Base-by-base conservation (phyloP, 73 alveolate species). In the Diophrys sp. region DNA sequence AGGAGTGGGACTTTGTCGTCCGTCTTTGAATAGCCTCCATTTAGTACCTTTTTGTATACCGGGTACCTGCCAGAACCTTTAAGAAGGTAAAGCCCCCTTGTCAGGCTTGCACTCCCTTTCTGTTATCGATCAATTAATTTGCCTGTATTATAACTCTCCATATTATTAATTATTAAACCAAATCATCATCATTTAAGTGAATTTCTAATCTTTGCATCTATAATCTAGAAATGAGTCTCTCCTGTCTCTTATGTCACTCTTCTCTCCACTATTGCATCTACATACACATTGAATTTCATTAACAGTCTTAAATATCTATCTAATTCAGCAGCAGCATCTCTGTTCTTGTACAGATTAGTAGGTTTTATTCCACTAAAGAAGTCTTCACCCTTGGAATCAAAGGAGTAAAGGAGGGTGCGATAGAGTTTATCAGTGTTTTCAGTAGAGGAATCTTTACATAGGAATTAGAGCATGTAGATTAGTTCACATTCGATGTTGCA, bases 301-400 rank as follows among this genome's bases (percentile, higher is more conserved):
- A 83, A 23, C n/a, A 73, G 44, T 73, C 80, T 75, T 54, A 83
- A 23, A 24, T 83, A 56, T 34, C 66, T 83, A 31, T 76, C 84
- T 14, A 83, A 27, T 68, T 81, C 75, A 1, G 66, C 76, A 25
- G 1, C 29, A 28, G 70, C 77, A 26, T 83, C 90, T 5, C 70
- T 66, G 53, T 31, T 44, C 54, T 76, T 68, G 33, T 83, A 83
- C 23, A 83, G 54, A 54, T 83, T 83, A 33, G 72, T 32, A 27
- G 90, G 86, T 23, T 31, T 68, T 1, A 75, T 72, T 11, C 85
- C 90, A n/a, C 75, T 75, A 77, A 83, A 83, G 76, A 83, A 83
- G n/a, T 83, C 81, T 29, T 31, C 56, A 18, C 81, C 81, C 53
- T n/a, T 14, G 1, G 81, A 84, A n/a, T 75, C 81, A 23, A 23